These are phyloP conservation scores for Mortierella sp. DNA, from an alignment of 371 early-diverging fungal genomes.

Conservation along the genomic window DNA sequence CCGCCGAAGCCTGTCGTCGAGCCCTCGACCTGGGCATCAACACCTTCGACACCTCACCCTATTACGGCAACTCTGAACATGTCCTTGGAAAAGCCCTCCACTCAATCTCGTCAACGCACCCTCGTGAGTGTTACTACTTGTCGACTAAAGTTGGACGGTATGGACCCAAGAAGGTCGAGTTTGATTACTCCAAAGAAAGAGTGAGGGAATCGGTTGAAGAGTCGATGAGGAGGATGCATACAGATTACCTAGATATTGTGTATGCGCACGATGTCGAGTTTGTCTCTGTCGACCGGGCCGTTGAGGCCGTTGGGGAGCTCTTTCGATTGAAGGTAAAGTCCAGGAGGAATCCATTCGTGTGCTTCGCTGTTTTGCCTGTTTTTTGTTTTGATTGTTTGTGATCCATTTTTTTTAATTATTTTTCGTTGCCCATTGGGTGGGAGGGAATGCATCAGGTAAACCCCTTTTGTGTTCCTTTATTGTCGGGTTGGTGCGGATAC, in stretches of 20 bases:
- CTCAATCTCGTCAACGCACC: slow-evolving; percentile 63
- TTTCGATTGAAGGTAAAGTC: slow-evolving; percentile 79
- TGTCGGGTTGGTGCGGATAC: neutral
- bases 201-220: slow-evolving; percentile 69
- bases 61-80: slow-evolving; percentile 80
- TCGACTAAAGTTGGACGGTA: slow-evolving; percentile 87
- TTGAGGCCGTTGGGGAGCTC: slow-evolving; percentile 74
- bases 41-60: slow-evolving; percentile 84
- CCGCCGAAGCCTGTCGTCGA: slow-evolving; percentile 66
- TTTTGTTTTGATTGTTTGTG: neutral
- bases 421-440: neutral
- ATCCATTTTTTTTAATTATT: neutral
- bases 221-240: slow-evolving; percentile 75
- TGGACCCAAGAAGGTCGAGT: slow-evolving; percentile 71
- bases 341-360: neutral
- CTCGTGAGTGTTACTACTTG: slow-evolving; percentile 75
- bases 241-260: slow-evolving; percentile 82
- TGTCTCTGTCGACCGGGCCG: slow-evolving; percentile 69
- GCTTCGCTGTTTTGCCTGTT: neutral
- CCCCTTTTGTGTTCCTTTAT: neutral
- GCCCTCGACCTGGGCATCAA: slow-evolving; percentile 77
- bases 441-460: neutral
- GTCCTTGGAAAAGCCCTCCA: slow-evolving; percentile 76
- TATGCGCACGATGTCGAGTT: slow-evolving; percentile 89
- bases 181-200: slow-evolving; percentile 76